Evolutionary conservation across 2,329 filamentous ascomycete species (phyloP).

Genomic region (Arthrobotrys entomopaga): DNA sequence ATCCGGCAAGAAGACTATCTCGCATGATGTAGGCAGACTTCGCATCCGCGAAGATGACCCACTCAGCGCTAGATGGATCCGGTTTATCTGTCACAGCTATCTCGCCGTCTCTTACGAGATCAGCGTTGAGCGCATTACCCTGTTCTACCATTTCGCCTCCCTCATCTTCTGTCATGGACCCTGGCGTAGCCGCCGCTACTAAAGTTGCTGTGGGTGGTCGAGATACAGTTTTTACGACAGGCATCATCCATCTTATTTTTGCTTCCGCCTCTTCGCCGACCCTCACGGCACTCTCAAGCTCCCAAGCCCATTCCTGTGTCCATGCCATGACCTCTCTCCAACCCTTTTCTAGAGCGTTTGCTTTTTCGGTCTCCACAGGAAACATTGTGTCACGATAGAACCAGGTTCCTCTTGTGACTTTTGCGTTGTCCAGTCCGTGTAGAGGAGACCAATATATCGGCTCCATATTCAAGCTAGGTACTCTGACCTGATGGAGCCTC

Average conservation of each 20-base stretch:
- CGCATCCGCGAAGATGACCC: conserved; percentile 83
- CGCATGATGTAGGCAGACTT: conserved; percentile 84
- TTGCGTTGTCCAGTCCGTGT: conserved; percentile 76
- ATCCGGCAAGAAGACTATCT: conserved; percentile 77
- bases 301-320: conserved; percentile 91
- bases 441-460: conserved; percentile 98
- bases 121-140: conserved; percentile 19
- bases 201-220: conserved; percentile 42
- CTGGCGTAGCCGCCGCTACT: neutral
- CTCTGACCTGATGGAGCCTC: conserved; percentile 85
- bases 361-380: conserved; percentile 83
- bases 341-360: conserved; percentile 91
- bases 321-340: conserved; percentile 87
- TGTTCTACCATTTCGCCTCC: conserved; percentile 29
- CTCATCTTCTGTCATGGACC: neutral
- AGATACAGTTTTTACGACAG: conserved; percentile 36
- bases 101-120: conserved; percentile 39
- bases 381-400: conserved; percentile 97
- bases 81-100: conserved; percentile 30
- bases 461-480: conserved; percentile 86
- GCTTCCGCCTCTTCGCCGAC: conserved; percentile 90
- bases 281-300: conserved; percentile 87
- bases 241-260: conserved; percentile 71
- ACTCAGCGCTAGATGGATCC: conserved; percentile 54
- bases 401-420: conserved; percentile 89